Base-by-base conservation (phyloP, 2,329 filamentous ascomycete species). In the Claviceps cyperi region DNA sequence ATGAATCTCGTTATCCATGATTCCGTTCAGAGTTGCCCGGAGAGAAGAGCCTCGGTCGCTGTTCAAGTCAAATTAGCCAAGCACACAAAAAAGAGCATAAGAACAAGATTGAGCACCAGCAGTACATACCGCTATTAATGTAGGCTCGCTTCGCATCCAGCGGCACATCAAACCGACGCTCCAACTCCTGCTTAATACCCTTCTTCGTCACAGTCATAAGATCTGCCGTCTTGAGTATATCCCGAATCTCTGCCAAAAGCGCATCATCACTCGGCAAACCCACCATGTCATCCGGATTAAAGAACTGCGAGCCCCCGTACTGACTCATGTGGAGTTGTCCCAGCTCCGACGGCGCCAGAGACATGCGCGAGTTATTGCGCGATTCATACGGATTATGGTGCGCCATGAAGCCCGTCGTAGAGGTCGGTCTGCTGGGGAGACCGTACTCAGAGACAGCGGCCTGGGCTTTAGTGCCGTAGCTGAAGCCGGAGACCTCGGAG, bases 131-230 rank as follows among this genome's bases (percentile, higher is more conserved):
- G 70, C 83, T 89, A 66, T 89, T 90, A 64, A 98, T 97, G 68
- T 96, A 98, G 51, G 86, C 81, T 67, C 90, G 84, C 76, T 87
- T 94, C 49, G 81, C 74, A 64, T 97, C 90, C 52, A 98, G 76
- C 52, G 82, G 79, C 55, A 94, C 82, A 54, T 86, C 86, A 62
- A 98, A 98, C 54, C 90, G 79, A 61, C 81, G 80, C 75, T 98
- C 92, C 51, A 98, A 71, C 71, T 98, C 92, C 58, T 79, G 70
- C 76, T 97, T 97, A 68, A 98, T 86, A 59, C 86, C 88, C 80
- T 98, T 98, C 81, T 98, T 98, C 57, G 92, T 98, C 43, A 98
- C 87, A 4, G 80, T 90, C 92, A 98, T 98, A 62, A 98, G 71
- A 69, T 98, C 92, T 2, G 89, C 90, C 13, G 85, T 94, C 58